Evolutionary conservation across 2,329 filamentous ascomycete species (phyloP).

Genomic region (Penicillium brasilianum): DNA sequence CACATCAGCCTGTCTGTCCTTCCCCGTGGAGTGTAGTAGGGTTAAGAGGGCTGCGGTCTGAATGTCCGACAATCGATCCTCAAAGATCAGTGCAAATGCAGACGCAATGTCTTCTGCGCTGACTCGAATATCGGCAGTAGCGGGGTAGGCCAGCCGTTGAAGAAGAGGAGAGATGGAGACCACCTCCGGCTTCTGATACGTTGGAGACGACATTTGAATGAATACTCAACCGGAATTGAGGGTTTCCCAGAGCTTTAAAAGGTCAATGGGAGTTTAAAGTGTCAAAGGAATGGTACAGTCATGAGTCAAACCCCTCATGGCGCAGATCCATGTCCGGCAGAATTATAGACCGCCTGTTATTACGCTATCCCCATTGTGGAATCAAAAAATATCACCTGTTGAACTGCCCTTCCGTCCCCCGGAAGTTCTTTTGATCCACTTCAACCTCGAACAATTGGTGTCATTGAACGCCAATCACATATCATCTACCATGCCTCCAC

Average conservation of each 20-base stretch:
- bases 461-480: conserved; percentile 11
- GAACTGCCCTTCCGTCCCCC: conserved; percentile 23
- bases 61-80: conserved; percentile 82
- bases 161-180: conserved; percentile 56
- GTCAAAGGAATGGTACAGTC: not conserved
- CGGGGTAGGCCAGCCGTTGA: conserved; percentile 52
- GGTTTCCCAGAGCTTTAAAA: not conserved
- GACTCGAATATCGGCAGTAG: conserved; percentile 57
- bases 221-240: not conserved
- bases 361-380: conserved; percentile 23
- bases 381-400: conserved; percentile 33
- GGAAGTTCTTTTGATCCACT: conserved; percentile 17
- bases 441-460: conserved; percentile 16
- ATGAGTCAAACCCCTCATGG: conserved; percentile 28
- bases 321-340: conserved; percentile 21
- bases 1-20: conserved; percentile 83
- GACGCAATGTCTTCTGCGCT: conserved; percentile 81
- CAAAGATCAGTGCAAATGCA: conserved; percentile 91
- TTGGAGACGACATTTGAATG: conserved; percentile 32
- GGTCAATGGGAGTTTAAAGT: conserved; percentile 2
- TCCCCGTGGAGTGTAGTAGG: conserved; percentile 85
- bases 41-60: conserved; percentile 88
- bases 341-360: conserved; percentile 20
- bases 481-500: conserved; percentile 57
- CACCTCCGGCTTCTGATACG: conserved; percentile 38